Percentiles rank a stretch among this genome's conserved stretches.
Conservation (phyloP, 2,329 filamentous ascomycete genomes). For the Fusarium transvaalense region DNA sequence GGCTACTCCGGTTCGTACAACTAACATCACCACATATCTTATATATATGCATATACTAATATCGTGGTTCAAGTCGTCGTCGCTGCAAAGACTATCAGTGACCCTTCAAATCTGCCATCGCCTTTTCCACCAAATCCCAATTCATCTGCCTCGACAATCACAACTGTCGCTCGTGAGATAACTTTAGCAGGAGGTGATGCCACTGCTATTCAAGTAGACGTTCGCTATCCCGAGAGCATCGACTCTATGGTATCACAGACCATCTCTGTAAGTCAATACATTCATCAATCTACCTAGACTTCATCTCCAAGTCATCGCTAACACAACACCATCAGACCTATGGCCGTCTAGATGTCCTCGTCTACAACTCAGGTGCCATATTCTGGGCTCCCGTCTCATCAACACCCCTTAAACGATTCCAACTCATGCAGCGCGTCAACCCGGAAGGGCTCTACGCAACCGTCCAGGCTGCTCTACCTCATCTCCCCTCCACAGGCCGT, state of each 20-base stretch:
- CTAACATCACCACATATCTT: background rate
- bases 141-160: constrained; percentile 80
- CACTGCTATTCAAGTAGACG: constrained; percentile 76
- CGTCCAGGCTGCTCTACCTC: constrained; percentile 76
- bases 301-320: background rate
- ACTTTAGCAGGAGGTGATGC: constrained; percentile 72
- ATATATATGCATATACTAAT: constrained; percentile 7
- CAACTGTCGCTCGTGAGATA: constrained; percentile 83
- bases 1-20: constrained; percentile 73
- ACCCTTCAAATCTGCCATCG: constrained; percentile 63
- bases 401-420: constrained; percentile 81
- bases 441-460: constrained; percentile 80
- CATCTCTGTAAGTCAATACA: constrained; percentile 51
- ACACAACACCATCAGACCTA: constrained; percentile 58
- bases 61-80: constrained; percentile 68
- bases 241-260: constrained; percentile 70
- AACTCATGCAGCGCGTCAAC: constrained; percentile 81
- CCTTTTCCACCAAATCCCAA: constrained; percentile 84
- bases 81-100: constrained; percentile 79
- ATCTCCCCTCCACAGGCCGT: constrained; percentile 70
- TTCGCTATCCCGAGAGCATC: constrained; percentile 72
- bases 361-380: constrained; percentile 89
- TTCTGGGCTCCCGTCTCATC: constrained; percentile 83
- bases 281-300: background rate
- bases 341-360: constrained; percentile 75